phyloP scores from a whole-genome alignment of 208 protist species.

The Trichomonas gallinae region DNA sequence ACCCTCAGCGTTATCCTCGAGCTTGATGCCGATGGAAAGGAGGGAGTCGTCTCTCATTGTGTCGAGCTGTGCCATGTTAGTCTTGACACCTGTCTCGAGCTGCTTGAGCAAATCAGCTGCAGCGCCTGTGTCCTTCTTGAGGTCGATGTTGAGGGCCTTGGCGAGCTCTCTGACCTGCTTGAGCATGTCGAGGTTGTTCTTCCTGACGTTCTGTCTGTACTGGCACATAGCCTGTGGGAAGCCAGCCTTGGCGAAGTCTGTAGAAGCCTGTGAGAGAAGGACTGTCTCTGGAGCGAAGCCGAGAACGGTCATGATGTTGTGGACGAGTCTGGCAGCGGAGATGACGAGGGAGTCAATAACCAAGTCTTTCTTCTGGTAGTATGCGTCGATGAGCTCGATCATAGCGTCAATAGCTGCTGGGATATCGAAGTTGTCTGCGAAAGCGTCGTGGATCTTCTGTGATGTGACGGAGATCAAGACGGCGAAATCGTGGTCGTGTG shows the following conservation, averaged over 20 bases:
- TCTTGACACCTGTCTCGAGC: not conserved
- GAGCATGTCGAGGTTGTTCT: not conserved
- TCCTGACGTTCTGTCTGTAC: not conserved
- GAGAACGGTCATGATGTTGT: not conserved
- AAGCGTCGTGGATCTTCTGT: not conserved
- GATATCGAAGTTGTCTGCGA: not conserved
- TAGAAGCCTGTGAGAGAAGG: not conserved
- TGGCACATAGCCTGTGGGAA: not conserved
- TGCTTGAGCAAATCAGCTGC: not conserved
- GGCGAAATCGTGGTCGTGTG: not conserved
- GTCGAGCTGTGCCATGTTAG: not conserved
- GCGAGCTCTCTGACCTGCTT: not conserved
- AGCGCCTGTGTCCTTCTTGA: not conserved
- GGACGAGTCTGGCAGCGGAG: not conserved
- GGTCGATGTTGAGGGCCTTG: not conserved
- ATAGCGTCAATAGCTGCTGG: not conserved
- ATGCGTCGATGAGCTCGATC: not conserved
- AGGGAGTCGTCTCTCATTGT: slow-evolving; percentile 36
- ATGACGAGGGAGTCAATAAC: not conserved
- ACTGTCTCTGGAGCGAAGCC: not conserved
- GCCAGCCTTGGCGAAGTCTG: not conserved
- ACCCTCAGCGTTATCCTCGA: slow-evolving; percentile 37
- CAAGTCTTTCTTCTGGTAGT: not conserved
- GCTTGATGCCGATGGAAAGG: slow-evolving; percentile 38
- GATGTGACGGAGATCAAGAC: not conserved